phyloP scores from a whole-genome alignment of 176 grass and related monocot species.

The Triticum turgidum region DNA sequence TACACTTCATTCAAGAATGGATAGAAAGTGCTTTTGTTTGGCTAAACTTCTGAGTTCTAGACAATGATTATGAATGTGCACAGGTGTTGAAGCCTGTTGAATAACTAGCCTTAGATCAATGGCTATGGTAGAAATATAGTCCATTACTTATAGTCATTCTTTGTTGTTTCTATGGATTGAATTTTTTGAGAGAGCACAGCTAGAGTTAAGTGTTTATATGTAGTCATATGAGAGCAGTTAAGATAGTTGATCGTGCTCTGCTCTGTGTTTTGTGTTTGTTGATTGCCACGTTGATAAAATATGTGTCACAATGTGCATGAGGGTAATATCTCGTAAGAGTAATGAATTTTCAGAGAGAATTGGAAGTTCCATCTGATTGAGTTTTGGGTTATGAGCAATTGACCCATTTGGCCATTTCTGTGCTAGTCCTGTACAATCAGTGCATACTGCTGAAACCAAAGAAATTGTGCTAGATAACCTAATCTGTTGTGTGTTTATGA shows the following conservation, averaged over 20 bases:
- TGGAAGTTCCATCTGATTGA: background rate
- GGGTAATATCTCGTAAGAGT: background rate
- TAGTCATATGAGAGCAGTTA: background rate
- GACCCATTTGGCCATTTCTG: background rate
- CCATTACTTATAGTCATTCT: background rate
- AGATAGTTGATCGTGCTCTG: background rate
- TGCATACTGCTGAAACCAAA: background rate
- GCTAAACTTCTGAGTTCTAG: background rate
- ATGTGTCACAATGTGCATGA: background rate
- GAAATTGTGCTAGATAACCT: background rate
- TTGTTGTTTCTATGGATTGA: background rate
- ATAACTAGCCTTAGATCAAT: background rate
- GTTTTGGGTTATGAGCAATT: background rate
- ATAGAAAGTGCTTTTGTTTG: background rate
- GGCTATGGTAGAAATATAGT: background rate
- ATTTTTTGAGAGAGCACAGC: background rate
- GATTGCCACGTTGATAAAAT: background rate
- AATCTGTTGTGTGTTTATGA: background rate
- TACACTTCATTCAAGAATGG: constrained; percentile 1
- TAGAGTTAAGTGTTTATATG: background rate
- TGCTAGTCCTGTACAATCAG: background rate
- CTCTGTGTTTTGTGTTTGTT: background rate
- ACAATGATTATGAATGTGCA: background rate
- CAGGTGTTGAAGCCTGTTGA: constrained; percentile 1
- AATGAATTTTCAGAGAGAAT: background rate